A percentile compares a stretch with the other conserved stretches of the same genome.
These are phyloP conservation scores for Angophora floribunda DNA, from an alignment of 345 rosid species.

Conservation along the genomic window DNA sequence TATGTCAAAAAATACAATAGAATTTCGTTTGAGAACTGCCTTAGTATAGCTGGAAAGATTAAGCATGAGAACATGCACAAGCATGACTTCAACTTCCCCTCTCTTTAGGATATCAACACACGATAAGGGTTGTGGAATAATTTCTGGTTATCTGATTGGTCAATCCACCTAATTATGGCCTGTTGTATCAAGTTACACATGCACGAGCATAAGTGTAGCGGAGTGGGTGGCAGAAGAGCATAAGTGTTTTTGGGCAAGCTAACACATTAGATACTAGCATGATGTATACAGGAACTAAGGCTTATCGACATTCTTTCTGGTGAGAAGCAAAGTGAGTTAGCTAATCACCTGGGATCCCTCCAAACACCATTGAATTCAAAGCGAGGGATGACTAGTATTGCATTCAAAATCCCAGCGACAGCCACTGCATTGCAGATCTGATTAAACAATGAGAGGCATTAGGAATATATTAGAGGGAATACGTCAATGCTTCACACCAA, in stretches of 20 bases:
- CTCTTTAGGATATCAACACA: neutral
- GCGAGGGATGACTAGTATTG: conserved; percentile 65
- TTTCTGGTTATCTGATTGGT: neutral
- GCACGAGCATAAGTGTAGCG: neutral
- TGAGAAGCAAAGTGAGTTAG: neutral
- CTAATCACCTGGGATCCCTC: conserved; percentile 75
- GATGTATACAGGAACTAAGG: neutral
- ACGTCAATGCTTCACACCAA: neutral
- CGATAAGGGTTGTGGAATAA: neutral
- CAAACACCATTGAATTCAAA: conserved; percentile 77
- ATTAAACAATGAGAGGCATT: conserved; percentile 1
- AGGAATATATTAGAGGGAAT: neutral
- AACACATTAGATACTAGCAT: neutral
- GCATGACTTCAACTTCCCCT: neutral
- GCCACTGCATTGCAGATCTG: conserved; percentile 98
- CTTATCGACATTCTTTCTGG: neutral
- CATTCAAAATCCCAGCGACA: conserved; percentile 85
- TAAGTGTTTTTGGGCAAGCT: neutral
- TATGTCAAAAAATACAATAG: neutral
- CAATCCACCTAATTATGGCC: neutral
- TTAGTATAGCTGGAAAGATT: neutral
- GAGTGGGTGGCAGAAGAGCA: neutral
- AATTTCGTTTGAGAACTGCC: neutral
- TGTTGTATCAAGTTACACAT: neutral
- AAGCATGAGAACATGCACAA: neutral